A percentile compares a stretch with the other conserved stretches of the same genome.
These are phyloP conservation scores for Botrytis pseudocinerea DNA, from an alignment of 2,329 filamentous ascomycete species.

Conservation along the genomic window DNA sequence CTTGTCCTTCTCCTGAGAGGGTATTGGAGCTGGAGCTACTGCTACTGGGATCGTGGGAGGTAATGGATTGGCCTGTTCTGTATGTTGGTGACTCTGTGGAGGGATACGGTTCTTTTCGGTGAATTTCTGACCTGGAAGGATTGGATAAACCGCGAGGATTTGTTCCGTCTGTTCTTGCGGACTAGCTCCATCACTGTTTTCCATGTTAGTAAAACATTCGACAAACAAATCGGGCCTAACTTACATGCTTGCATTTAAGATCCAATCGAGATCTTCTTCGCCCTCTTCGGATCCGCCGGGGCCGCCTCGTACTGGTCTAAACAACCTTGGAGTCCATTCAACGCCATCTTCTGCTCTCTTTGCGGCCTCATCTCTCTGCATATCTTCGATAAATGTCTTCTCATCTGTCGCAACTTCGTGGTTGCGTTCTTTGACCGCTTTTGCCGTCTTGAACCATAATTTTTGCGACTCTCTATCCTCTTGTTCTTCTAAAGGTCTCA, in stretches of 20 bases:
- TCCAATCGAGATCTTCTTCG: conserved; percentile 91
- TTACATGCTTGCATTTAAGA: conserved; percentile 84
- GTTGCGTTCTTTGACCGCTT: conserved; percentile 80
- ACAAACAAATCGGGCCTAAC: conserved; percentile 36
- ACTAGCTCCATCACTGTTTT: conserved; percentile 58
- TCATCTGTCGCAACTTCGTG: conserved; percentile 90
- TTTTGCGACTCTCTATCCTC: conserved; percentile 86
- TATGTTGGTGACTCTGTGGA: conserved; percentile 41
- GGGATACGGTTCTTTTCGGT: conserved; percentile 58
- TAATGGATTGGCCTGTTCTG: conserved; percentile 25
- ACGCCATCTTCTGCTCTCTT: conserved; percentile 73
- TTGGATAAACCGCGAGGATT: conserved; percentile 81
- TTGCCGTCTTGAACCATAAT: conserved; percentile 79
- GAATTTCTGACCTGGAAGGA: conserved; percentile 73
- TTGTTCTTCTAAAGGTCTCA: conserved; percentile 81
- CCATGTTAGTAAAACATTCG: conserved; percentile 25
- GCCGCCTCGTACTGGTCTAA: conserved; percentile 71
- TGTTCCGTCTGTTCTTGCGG: conserved; percentile 75
- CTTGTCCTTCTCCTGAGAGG: conserved; percentile 30
- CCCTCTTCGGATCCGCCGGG: conserved; percentile 73
- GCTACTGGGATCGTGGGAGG: conserved; percentile 20
- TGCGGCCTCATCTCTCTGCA: conserved; percentile 85
- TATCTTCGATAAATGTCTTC: conserved; percentile 94
- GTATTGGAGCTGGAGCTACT: conserved; percentile 17
- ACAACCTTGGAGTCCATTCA: conserved; percentile 87